These are phyloP conservation scores for Exophiala phaeomuriformis DNA, from an alignment of 2,329 filamentous ascomycete genomes.

Conservation along the genomic window DNA sequence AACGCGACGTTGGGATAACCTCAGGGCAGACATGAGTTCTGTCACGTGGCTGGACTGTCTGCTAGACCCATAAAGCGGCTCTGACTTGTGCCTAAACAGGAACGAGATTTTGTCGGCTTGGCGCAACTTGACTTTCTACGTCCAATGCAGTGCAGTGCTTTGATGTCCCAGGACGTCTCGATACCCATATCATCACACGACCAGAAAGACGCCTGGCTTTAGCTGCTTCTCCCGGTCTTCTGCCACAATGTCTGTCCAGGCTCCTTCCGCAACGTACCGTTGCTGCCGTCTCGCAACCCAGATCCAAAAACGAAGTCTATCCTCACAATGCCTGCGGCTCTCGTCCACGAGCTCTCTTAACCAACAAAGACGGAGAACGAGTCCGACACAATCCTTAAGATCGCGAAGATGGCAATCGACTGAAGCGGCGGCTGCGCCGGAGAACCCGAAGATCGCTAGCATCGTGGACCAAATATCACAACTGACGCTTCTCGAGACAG, in stretches of 20 bases:
- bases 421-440: conserved; percentile 54
- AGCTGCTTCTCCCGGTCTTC: background rate
- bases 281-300: conserved; percentile 20
- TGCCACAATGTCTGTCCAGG: conserved; percentile 11
- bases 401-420: conserved; percentile 82
- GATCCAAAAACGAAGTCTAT: conserved; percentile 28
- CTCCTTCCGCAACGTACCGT: conserved; percentile 16
- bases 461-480: conserved; percentile 99
- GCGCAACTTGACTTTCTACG: conserved; percentile 1
- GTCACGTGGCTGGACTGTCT: too few relatives aligned
- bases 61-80: background rate
- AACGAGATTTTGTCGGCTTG: background rate
- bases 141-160: background rate
- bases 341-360: conserved; percentile 36
- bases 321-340: conserved; percentile 34
- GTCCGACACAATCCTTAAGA: conserved; percentile 11
- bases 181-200: background rate
- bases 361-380: conserved; percentile 32
- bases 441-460: conserved; percentile 81
- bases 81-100: background rate
- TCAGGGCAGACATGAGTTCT: too few relatives aligned
- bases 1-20: too few relatives aligned
- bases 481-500: conserved; percentile 95
- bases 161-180: background rate
- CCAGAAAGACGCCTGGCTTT: background rate